Conservation (phyloP, 345 rosid species). For the Noccaea caerulescens region DNA sequence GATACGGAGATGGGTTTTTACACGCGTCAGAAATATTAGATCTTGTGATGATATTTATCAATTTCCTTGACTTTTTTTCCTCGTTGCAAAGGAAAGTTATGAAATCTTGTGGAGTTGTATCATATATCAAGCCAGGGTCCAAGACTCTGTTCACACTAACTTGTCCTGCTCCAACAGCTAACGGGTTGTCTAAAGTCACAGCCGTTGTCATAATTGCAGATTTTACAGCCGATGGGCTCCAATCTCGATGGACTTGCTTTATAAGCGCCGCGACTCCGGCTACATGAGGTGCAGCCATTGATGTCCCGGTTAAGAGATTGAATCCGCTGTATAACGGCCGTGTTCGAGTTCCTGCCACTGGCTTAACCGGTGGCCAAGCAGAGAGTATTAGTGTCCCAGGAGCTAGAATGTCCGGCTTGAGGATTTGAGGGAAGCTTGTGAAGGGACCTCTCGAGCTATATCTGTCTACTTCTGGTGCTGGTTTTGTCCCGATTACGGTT, state of each 20-base stretch:
- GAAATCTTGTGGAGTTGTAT: slow-evolving; percentile 54
- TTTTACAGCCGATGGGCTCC: slow-evolving; percentile 62
- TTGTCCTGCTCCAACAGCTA: slow-evolving; percentile 69
- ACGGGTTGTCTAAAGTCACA: slow-evolving; percentile 54
- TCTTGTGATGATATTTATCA: slow-evolving; percentile 52
- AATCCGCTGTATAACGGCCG: slow-evolving; percentile 38
- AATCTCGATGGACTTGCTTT: slow-evolving; percentile 53
- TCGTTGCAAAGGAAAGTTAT: slow-evolving; percentile 55
- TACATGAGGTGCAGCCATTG: slow-evolving; percentile 67
- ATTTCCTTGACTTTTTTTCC: slow-evolving; percentile 30
- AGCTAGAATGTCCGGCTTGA: slow-evolving; percentile 64
- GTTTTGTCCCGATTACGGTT: slow-evolving; percentile 46
- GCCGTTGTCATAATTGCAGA: slow-evolving; percentile 64
- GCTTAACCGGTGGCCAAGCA: slow-evolving; percentile 47
- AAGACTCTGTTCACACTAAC: slow-evolving; percentile 51
- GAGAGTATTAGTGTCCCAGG: slow-evolving; percentile 60
- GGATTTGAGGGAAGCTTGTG: slow-evolving; percentile 49
- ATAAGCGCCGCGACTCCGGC: slow-evolving; percentile 61
- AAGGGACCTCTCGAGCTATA: slow-evolving; percentile 66
- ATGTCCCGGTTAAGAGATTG: slow-evolving; percentile 58
- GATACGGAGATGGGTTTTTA: slow-evolving; percentile 46
- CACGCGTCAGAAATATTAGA: slow-evolving; percentile 42
- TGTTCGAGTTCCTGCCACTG: slow-evolving; percentile 5
- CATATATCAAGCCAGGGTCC: slow-evolving; percentile 66
- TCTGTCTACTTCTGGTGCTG: slow-evolving; percentile 46